Base-by-base conservation (phyloP, 2,329 filamentous ascomycete species). In the Pseudocercospora fuligena region DNA sequence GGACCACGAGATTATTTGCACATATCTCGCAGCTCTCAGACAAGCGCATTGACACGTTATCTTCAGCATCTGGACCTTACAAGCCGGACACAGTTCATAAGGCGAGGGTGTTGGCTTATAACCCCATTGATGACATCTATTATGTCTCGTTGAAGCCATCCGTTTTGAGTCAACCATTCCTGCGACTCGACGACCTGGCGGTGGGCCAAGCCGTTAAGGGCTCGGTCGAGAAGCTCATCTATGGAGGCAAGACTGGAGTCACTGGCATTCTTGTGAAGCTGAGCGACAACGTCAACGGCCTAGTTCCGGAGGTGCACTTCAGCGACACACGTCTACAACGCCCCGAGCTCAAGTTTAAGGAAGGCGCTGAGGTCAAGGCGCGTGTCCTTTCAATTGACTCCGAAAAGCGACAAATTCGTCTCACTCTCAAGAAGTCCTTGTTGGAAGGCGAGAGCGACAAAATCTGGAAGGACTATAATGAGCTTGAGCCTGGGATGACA, bases 21-120 rank as follows among this genome's bases (percentile, higher is more conserved):
- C 95, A 99, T 78, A 96, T 99, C 70, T 99, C 95, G 0, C 88
- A 92, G 70, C 87, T 99, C 68, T 91, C 94, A 66, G 94, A 99
- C 77, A 90, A 90, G 72, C 97, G 95, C 78, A 87, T 97, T 61
- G 95, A 98, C 69, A 88, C 87, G 1, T 83, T 99, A 5, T 92
- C 92, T 14, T 88, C 92, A 69, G 84, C 88, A 3, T 89, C 88
- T 19, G 95, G 95, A 0, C 86, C 90, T 2, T 97, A 89, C 82
- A 92, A 93, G 78, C 77, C 91, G 21, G 93, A 88, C 47, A 90
- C 93, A 0, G 87, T 86, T 16, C 95, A 99, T 79, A 88, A 89
- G 60, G 93, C 91, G 47, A 89, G 95, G 67, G 85, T 99, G 9
- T 82, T 97, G 51, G 91, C 93, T 8, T 98, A 95, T 81, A 98